phyloP scores from a whole-genome alignment of 371 early-diverging fungal species.

The Rhizopus microsporus region DNA sequence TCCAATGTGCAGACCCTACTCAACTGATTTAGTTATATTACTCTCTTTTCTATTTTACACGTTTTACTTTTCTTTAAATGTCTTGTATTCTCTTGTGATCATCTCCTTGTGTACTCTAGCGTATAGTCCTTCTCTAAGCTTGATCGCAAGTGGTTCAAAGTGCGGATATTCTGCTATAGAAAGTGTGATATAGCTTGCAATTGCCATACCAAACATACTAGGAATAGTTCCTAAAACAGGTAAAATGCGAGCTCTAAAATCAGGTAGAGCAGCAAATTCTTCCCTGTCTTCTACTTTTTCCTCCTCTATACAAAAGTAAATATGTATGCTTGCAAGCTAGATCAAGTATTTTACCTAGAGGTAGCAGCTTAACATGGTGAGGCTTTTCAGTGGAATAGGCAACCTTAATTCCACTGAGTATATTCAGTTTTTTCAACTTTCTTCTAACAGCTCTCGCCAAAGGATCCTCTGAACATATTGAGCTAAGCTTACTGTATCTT shows the following conservation, averaged over 20 bases:
- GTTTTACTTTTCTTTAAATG: slow-evolving; percentile 49
- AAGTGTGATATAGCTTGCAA: slow-evolving; percentile 84
- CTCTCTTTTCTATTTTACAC: neutral
- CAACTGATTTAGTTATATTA: neutral
- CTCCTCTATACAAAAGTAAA: slow-evolving; percentile 56
- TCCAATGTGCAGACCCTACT: slow-evolving; percentile 56
- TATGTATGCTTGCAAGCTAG: neutral
- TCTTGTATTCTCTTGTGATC: slow-evolving; percentile 60
- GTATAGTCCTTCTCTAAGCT: slow-evolving; percentile 77
- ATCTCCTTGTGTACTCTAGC: slow-evolving; percentile 74
- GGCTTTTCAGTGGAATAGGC: slow-evolving; percentile 94
- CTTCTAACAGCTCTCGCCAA: slow-evolving; percentile 85
- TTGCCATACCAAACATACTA: slow-evolving; percentile 91
- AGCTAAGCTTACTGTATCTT: neutral
- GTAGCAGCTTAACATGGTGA: slow-evolving; percentile 76
- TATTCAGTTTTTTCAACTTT: slow-evolving; percentile 67
- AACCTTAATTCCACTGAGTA: slow-evolving; percentile 78
- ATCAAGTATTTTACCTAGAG: slow-evolving; percentile 45
- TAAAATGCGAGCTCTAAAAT: slow-evolving; percentile 84
- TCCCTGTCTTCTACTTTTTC: slow-evolving; percentile 79
- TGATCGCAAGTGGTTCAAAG: slow-evolving; percentile 79
- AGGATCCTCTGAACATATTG: slow-evolving; percentile 76
- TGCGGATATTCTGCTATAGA: slow-evolving; percentile 76
- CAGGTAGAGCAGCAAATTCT: slow-evolving; percentile 87
- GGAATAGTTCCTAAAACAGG: slow-evolving; percentile 92